Base-by-base conservation (phyloP, 1,284 basidiomycete species). In the Ganoderma leucocontextum region DNA sequence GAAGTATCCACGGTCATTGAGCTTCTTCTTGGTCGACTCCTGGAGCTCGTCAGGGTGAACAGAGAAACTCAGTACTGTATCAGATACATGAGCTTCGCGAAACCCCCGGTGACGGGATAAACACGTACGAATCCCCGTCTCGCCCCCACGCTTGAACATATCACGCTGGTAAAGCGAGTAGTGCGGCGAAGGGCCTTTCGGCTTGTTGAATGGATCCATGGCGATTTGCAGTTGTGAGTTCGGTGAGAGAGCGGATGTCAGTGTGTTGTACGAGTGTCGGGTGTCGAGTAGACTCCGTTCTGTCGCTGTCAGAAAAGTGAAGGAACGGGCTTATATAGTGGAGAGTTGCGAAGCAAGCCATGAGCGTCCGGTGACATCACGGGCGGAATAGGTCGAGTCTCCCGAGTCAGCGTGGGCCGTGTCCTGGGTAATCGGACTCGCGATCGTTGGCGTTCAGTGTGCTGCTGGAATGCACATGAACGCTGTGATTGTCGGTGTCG, bases 161-260 rank as follows among this genome's bases (percentile, higher is more conserved):
- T 89, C 84, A 49, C 86, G 82, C 75, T 88, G 84, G 77, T 87
- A 87, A 63, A 87, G 81, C 2, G 86, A 86, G 75, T 85, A 88
- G 75, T 87, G 85, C 22, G 87, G 87, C 5, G 86, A 86, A 36
- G 84, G 81, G 22, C 87, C 83, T 63, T 82, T 77, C 10, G 84
- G 83, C 72, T 86, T 86, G 78, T 87, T 84, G 58, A 80, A 83
- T 1, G 86, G 85, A 76, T 88, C 87, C 85, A 85, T 85, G 36
- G 70, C 60, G 38, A 29, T 5, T 17, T 19, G 17, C 35, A 47
- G n/a, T 33, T 58, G 17, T 7, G 10, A 57, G 15, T 7, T 47
- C n/a, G n/a, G n/a, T 38, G 9, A 60, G 49, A 22, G 5, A 39
- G 13, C 9, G 10, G 35, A 5, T 58, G 35, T 39, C 29, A 17